Conservation (phyloP, 306 rosid genomes). For the Phaseolus lunatus region DNA sequence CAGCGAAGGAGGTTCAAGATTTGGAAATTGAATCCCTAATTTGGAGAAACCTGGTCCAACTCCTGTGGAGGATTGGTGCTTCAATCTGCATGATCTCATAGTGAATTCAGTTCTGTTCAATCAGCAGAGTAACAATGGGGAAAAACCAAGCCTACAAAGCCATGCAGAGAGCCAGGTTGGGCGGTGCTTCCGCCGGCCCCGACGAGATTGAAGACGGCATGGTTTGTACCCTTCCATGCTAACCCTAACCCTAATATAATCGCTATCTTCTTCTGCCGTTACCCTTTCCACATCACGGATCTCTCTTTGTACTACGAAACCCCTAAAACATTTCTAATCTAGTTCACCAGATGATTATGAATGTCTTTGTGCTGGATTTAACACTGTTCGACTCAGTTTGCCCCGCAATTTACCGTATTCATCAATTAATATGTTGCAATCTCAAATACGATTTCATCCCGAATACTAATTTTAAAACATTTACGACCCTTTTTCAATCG, state of each 20-base stretch:
- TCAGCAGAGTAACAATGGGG: constrained; percentile 62
- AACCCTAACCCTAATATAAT: constrained; percentile 20
- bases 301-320: background rate
- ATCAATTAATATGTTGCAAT: background rate
- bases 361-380: constrained; percentile 17
- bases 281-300: background rate
- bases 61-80: background rate
- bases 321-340: background rate
- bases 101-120: background rate
- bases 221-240: constrained; percentile 99
- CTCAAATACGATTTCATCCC: background rate
- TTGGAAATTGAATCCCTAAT: constrained; percentile 45
- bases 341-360: background rate
- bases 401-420: background rate
- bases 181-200: constrained; percentile 88
- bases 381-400: constrained; percentile 28
- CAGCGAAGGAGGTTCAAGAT: background rate
- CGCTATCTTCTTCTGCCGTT: background rate
- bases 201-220: constrained; percentile 98
- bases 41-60: background rate
- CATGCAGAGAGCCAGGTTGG: constrained; percentile 93
- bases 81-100: constrained; percentile 33
- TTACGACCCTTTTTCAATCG: background rate
- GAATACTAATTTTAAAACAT: background rate
- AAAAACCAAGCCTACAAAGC: constrained; percentile 99